Evolutionary conservation across 176 grass and related monocot species (phyloP).

Genomic region (Eleusine indica): DNA sequence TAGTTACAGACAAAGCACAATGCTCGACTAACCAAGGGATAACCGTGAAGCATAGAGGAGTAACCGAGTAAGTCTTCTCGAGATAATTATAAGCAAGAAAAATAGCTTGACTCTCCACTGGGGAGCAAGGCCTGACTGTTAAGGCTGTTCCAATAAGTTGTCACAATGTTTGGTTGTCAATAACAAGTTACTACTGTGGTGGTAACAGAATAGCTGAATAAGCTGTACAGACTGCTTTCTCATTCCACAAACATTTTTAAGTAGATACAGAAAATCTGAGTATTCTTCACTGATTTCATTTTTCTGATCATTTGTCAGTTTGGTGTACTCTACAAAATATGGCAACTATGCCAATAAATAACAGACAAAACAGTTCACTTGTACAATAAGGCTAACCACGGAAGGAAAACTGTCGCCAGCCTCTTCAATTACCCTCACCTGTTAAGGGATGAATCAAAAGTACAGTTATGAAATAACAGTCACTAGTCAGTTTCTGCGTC

Average conservation of each 20-base stretch:
- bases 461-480: conserved; percentile 31
- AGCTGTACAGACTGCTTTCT: background rate
- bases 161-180: background rate
- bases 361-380: conserved; percentile 34
- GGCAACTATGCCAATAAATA: conserved; percentile 38
- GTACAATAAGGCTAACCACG: conserved; percentile 41
- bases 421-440: conserved; percentile 29
- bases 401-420: conserved; percentile 49
- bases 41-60: background rate
- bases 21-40: background rate
- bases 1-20: background rate
- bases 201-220: conserved; percentile 2
- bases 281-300: background rate
- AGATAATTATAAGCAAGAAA: background rate
- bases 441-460: conserved; percentile 39
- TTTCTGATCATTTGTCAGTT: conserved; percentile 13
- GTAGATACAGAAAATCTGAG: conserved; percentile 19
- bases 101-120: background rate
- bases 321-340: conserved; percentile 36
- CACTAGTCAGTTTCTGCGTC: conserved; percentile 57
- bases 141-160: conserved; percentile 12
- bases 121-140: background rate
- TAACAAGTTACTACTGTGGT: conserved; percentile 9
- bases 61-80: background rate
- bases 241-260: conserved; percentile 1